Base-by-base conservation (phyloP, 225 moss, liverwort and hornwort genomes). In the Bryoerythrophyllum caledonicum region DNA sequence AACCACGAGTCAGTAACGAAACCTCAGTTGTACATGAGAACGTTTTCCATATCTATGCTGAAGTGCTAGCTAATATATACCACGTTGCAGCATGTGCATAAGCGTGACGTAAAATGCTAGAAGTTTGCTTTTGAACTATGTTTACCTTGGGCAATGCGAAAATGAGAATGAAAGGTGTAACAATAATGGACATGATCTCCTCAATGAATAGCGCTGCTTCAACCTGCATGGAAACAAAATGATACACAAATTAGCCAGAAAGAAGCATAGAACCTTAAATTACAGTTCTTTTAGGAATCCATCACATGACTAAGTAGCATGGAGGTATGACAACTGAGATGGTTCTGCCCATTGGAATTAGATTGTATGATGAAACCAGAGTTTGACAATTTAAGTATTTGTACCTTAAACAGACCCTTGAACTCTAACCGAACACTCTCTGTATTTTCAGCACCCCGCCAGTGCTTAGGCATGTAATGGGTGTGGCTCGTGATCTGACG, bases 381-480 rank as follows among this genome's bases (percentile, higher is more conserved):
- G 40, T 16, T 67, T 38, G 40, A 55, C 21, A 63, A n/a, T n/a
- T 59, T 69, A 65, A 49, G 40, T 57, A 13, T 61, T 37, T 77
- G 57, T 81, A 95, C 99, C 95, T 99, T 90, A 61, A 99, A 99
- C 9, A 90, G 83, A 21, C 85, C 90, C 83, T 93, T 89, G 78
- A 99, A 99, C 78, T 99, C 99, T 78, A 85, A 76, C 60, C 95
- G 89, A 30, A 99, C 93, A 67, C 76, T 78, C 44, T 93, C 95
- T n/a, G 95, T 90, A 70, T 99, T 94, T 73, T 99, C 99, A 65
- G 83, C 88, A 77, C 91, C 90, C 23, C 93, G 86, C 95, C 99
- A 95, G 60, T 95, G 99, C 78, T 93, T 99, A 53, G 99, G 99
- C 93, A 93, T 99, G 71, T 92, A 99, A 78, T 99, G 99, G 8